These are phyloP conservation scores for Candida krabiensis DNA, from an alignment of 805 yeast species.

Conservation along the genomic window DNA sequence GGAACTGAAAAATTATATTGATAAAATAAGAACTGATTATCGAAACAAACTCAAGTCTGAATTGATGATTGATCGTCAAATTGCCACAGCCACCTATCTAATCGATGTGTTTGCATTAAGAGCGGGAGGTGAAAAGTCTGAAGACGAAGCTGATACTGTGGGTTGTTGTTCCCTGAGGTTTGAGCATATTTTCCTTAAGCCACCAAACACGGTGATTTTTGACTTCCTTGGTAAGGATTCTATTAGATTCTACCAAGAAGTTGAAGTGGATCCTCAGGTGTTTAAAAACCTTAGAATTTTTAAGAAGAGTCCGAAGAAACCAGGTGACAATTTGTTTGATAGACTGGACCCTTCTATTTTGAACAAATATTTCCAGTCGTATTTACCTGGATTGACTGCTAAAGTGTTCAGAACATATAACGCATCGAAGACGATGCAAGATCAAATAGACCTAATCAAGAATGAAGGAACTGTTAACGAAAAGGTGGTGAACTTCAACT, in stretches of 20 bases:
- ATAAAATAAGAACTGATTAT: constrained; percentile 73
- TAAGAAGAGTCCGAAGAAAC: constrained; percentile 83
- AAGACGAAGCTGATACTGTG: constrained; percentile 97
- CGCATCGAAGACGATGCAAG: constrained; percentile 97
- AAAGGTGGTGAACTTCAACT: constrained; percentile 83
- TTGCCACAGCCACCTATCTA: constrained; percentile 90
- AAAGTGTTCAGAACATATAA: constrained; percentile 97
- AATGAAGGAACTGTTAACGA: constrained; percentile 87
- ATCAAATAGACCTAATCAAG: constrained; percentile 81
- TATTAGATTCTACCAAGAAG: constrained; percentile 87
- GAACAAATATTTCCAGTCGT: constrained; percentile 83
- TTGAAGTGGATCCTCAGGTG: constrained; percentile 87
- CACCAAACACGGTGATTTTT: constrained; percentile 82
- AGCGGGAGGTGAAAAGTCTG: constrained; percentile 98
- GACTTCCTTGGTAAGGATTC: constrained; percentile 97
- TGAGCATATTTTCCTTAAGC: constrained; percentile 83
- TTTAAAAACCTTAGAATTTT: constrained; percentile 85
- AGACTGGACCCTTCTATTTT: constrained; percentile 79
- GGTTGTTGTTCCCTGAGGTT: constrained; percentile 94
- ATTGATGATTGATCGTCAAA: constrained; percentile 82
- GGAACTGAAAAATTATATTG: constrained; percentile 72
- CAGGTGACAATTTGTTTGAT: constrained; percentile 92
- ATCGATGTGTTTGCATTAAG: constrained; percentile 92
- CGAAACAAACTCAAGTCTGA: constrained; percentile 64
- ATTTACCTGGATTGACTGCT: constrained; percentile 92